A percentile compares a stretch with the other conserved stretches of the same genome.
Evolutionary conservation across 2,329 filamentous ascomycete species (phyloP).

Genomic region (Graphilbum fragrans): DNA sequence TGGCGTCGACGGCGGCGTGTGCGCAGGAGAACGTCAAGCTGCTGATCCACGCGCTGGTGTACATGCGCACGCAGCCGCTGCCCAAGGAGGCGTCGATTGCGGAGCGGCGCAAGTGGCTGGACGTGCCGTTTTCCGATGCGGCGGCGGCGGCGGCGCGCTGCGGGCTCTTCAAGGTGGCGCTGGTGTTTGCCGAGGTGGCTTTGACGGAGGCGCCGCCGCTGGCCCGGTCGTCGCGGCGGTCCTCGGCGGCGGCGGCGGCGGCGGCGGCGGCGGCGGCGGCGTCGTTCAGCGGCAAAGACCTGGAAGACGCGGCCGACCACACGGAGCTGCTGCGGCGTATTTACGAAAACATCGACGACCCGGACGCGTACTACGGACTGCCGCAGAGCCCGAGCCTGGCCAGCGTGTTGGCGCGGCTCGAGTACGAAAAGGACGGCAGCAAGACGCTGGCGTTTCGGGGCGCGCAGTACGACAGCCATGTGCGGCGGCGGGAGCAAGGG

Average conservation of each 20-base stretch:
- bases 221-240: constrained; percentile 46
- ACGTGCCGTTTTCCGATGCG: constrained; percentile 62
- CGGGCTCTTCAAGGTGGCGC: constrained; percentile 74
- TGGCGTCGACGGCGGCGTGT: constrained; percentile 32
- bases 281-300: constrained; percentile 18
- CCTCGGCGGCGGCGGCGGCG: constrained; percentile 31
- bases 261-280: constrained; percentile 11
- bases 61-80: constrained; percentile 69
- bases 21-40: constrained; percentile 55
- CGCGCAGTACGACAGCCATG: constrained; percentile 78
- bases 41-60: constrained; percentile 69
- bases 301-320: constrained; percentile 32
- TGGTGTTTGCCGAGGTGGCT: constrained; percentile 70
- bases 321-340: constrained; percentile 65
- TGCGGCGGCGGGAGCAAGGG: constrained; percentile 47
- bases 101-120: constrained; percentile 74
- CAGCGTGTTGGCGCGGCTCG: constrained; percentile 68
- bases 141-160: constrained; percentile 64
- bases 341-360: constrained; percentile 88
- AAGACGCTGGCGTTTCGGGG: constrained; percentile 86
- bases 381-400: constrained; percentile 64
- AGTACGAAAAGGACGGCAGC: constrained; percentile 78
- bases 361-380: constrained; percentile 89
- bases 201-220: constrained; percentile 33
- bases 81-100: constrained; percentile 67